These are phyloP conservation scores for maize (Zea mays) DNA, from an alignment of 176 grass and related monocot genomes.

Conservation along the genomic window Zm-B73-REFERENCE-NAM-5.0 NC_050100.1:1934501-1935000, in stretches of 20 bases:
- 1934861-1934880: not conserved
- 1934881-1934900: not conserved
- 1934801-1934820: not conserved
- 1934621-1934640: not conserved
- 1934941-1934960: not conserved
- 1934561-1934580: conserved; percentile 6
- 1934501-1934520: conserved; percentile 7
- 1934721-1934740: not conserved
- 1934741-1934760: not conserved
- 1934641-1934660: not conserved
- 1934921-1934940: not conserved
- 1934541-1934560: conserved; percentile 6
- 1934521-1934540: conserved; percentile 1
- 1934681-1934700: conserved; percentile 8
- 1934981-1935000: not conserved
- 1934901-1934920: not conserved
- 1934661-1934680: not conserved
- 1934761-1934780: not conserved
- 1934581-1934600: conserved; percentile 9
- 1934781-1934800: not conserved
- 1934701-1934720: not conserved
- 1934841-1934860: not conserved
- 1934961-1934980: not conserved
- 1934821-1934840: not conserved
- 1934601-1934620: conserved; percentile 14